Evolutionary conservation across 768 basidiomycete species (phyloP).

Genomic region (Trametopsis cervina): DNA sequence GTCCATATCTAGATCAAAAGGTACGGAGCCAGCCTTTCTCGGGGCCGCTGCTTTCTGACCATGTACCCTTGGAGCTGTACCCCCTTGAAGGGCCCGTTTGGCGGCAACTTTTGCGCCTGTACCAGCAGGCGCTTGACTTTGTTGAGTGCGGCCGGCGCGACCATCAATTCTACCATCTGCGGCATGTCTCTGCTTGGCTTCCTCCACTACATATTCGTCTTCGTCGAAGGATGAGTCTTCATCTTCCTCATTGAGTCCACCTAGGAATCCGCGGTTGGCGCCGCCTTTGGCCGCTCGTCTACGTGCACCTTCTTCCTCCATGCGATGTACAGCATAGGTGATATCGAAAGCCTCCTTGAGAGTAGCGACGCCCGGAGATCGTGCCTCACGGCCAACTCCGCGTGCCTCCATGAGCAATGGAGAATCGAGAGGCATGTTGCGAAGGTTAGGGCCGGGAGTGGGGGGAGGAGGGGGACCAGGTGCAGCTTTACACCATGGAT

Average conservation of each 20-base stretch:
- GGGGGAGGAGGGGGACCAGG: conserved; percentile 58
- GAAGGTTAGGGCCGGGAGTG: conserved; percentile 48
- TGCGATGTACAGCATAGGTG: conserved; percentile 97
- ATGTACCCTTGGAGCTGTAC: neutral
- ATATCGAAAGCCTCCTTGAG: conserved; percentile 99
- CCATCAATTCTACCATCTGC: conserved; percentile 7
- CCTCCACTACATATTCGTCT: conserved; percentile 49
- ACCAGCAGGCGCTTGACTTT: conserved; percentile 22
- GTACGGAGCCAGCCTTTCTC: conserved; percentile 20
- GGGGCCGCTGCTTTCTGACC: conserved; percentile 57
- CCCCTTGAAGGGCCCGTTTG: conserved; percentile 20
- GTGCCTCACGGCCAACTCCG: conserved; percentile 41
- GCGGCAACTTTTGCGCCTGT: conserved; percentile 24
- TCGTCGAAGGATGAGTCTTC: conserved; percentile 52
- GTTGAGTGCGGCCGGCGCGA: conserved; percentile 26
- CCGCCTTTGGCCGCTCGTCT: conserved; percentile 79
- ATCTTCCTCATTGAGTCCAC: conserved; percentile 90
- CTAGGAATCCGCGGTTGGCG: conserved; percentile 75
- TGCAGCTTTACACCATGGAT: conserved; percentile 86
- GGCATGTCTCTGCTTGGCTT: conserved; percentile 28
- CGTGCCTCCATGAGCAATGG: conserved; percentile 80
- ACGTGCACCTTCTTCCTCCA: conserved; percentile 97
- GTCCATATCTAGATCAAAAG: conserved; percentile 83
- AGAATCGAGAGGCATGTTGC: conserved; percentile 65
- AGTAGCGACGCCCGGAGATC: conserved; percentile 87